These are phyloP conservation scores for Cercophora samala DNA, from an alignment of 495 filamentous ascomycete genomes.

Conservation along the genomic window DNA sequence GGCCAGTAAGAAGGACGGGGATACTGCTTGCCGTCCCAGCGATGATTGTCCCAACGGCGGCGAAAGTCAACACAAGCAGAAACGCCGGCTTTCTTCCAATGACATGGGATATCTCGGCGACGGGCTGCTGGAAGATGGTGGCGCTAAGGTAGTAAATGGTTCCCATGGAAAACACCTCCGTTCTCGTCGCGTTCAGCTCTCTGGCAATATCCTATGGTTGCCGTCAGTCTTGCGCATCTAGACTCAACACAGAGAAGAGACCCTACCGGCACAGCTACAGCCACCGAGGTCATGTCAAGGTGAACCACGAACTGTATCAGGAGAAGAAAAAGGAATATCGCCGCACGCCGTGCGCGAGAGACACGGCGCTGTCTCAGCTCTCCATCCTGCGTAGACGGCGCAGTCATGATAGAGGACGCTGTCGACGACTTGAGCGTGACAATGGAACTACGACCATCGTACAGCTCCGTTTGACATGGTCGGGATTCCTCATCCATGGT, in stretches of 20 bases:
- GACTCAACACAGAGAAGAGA: constrained; percentile 67
- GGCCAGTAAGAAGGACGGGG: constrained; percentile 58
- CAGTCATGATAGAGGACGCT: background rate
- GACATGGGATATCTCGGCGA: constrained; percentile 51
- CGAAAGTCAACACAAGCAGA: constrained; percentile 50
- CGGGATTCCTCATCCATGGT: background rate
- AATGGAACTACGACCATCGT: background rate
- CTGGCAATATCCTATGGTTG: constrained; percentile 49
- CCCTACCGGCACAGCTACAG: constrained; percentile 66
- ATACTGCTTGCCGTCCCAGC: constrained; percentile 58
- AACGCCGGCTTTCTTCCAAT: constrained; percentile 51
- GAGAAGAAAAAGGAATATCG: constrained; percentile 25
- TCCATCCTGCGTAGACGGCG: background rate
- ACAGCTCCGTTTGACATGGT: background rate
- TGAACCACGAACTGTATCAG: constrained; percentile 39
- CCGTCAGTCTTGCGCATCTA: constrained; percentile 32
- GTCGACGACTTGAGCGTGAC: background rate
- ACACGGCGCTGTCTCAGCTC: background rate
- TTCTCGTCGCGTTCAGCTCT: constrained; percentile 49
- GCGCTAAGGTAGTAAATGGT: constrained; percentile 53
- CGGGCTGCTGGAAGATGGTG: constrained; percentile 52
- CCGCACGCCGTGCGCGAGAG: background rate
- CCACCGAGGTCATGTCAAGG: constrained; percentile 54
- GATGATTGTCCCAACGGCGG: constrained; percentile 59
- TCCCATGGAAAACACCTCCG: constrained; percentile 58